Evolutionary conservation across 2,329 filamentous ascomycete species (phyloP), one percentile per base, ranked within the genome.

Genomic region (Apiospora malaysiana): DNA sequence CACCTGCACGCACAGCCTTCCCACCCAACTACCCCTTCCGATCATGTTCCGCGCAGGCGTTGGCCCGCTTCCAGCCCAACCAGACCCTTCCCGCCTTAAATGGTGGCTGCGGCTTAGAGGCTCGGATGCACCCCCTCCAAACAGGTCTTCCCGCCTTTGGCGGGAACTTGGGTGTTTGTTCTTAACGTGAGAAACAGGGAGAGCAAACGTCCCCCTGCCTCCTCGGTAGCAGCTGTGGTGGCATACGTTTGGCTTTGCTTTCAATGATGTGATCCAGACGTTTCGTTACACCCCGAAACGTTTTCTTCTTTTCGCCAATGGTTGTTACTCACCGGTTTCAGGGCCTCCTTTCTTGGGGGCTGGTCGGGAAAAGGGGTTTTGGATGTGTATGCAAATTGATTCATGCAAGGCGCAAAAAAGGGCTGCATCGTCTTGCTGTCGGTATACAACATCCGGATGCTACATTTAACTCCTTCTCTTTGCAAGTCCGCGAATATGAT

Each of bases 41-140:
- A 32, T 18, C 5, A 25, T 56, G 27, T 56, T 25, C 49, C 25
- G 8, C 49, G 10, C 49, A 16, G 3, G n/a, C 49, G 25, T 56
- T 27, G 49, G 47, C 21, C 47, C 23, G 47, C 47, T 51, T 51
- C 47, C 49, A 56, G 49, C 49, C 49, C 49, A 56, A 56, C 47
- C 47, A 49, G 7, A 1, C 7, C 25, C 7, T 10, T 32, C 23
- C 25, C 49, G 49, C 25, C 49, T 32, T 8, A 8, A 18, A 18
- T 9, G 21, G 49, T 56, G 49, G 49, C 49, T 56, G 49, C 49
- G 18, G 25, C 25, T 56, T 56, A 32, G 14, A 25, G 5, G 43
- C 43, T 46, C 43, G 14, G 16, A 56, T 14, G 23, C 10, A 25
- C 1, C 47, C 40, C 43, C n/a, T n/a, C 4, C 12, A 32, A 18